Evolutionary conservation across 148 eudicot genomes (phyloP), one percentile per base, ranked within the genome.

Genomic region (Tetragonia tetragonoides): DNA sequence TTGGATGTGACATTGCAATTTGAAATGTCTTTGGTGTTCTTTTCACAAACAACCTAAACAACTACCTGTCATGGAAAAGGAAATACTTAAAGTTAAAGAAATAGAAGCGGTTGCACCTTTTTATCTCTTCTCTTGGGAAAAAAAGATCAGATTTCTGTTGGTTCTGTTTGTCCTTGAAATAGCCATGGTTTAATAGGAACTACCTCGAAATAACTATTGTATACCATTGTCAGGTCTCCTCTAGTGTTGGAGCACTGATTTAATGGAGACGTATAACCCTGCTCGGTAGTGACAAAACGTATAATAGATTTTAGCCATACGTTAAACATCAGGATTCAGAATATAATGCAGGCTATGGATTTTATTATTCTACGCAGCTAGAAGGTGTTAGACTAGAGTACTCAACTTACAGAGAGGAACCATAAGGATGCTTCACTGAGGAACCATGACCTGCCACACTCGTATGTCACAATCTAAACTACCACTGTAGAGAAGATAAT

Each of bases 401-500:
- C 66, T 70, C 61, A n/a, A 20, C 66, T 72, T 68, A 73, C 68
- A 23, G 71, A 39, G 38, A 34, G 42, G 65, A 68, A 24, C 68
- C 37, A 24, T 6, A 40, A 39, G 9, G 64, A 68, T 74, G 49
- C n/a, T 51, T 82, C 72, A 78, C 78, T 78, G 75, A 44, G 93
- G 88, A 64, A 87, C 76, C 72, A 56, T 73, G 56, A 95, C 78
- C 85, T 92, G 88, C 98, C 98, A 95, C 37, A 92, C 91, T 81
- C 91, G 92, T 75, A 95, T 80, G 62, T 93, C 88, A 68, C 90
- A 87, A 69, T 95, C 99, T 80, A 95, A 88, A 80, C 97, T 83
- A 24, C 93, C 93, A 86, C 90, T 95, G 39, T 91, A 95, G 57
- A 95, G 75, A 28, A 84, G 83, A 84, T 87, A 91, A 73, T 67